A percentile compares a stretch with the other conserved stretches of the same genome.
These are phyloP conservation scores for Naganishia liquefaciens DNA, from an alignment of 1,284 basidiomycete species.

Conservation along the genomic window DNA sequence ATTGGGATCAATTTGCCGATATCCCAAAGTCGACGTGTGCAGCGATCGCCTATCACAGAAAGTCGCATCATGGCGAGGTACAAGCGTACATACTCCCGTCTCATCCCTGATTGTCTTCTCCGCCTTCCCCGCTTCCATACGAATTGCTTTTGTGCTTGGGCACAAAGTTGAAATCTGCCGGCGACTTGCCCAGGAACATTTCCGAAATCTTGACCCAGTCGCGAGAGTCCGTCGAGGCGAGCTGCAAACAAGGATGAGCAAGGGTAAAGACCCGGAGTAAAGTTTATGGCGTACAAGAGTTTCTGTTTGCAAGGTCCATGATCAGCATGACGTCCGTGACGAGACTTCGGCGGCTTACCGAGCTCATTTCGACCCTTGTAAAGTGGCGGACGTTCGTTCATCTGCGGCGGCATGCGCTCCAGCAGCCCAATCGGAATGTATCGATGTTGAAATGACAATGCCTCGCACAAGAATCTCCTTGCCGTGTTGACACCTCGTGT, in stretches of 20 bases:
- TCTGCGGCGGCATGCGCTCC: constrained; percentile 74
- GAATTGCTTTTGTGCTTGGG: constrained; percentile 76
- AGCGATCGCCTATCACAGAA: too few species aligned
- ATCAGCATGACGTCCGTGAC: not conserved
- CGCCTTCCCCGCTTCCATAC: constrained; percentile 53
- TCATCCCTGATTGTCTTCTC: constrained; percentile 40
- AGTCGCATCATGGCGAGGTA: not conserved
- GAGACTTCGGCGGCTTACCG: constrained; percentile 55
- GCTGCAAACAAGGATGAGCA: constrained; percentile 56
- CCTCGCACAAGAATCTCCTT: constrained; percentile 89
- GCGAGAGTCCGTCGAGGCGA: constrained; percentile 75
- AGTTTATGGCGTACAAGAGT: constrained; percentile 11
- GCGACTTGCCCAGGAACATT: constrained; percentile 81
- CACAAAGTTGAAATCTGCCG: constrained; percentile 66
- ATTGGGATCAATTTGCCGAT: too few species aligned
- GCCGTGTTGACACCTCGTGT: constrained; percentile 87
- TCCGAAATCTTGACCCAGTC: constrained; percentile 96
- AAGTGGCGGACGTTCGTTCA: constrained; percentile 87
- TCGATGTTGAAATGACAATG: constrained; percentile 90
- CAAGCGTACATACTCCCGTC: not conserved
- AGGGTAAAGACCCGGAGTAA: constrained; percentile 60
- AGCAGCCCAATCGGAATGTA: constrained; percentile 92
- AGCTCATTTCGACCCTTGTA: constrained; percentile 85
- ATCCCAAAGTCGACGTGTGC: too few species aligned
- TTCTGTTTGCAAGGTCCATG: not conserved